These are phyloP conservation scores for Spatholobus suberectus DNA, from an alignment of 306 rosid species.

Conservation along the genomic window DNA sequence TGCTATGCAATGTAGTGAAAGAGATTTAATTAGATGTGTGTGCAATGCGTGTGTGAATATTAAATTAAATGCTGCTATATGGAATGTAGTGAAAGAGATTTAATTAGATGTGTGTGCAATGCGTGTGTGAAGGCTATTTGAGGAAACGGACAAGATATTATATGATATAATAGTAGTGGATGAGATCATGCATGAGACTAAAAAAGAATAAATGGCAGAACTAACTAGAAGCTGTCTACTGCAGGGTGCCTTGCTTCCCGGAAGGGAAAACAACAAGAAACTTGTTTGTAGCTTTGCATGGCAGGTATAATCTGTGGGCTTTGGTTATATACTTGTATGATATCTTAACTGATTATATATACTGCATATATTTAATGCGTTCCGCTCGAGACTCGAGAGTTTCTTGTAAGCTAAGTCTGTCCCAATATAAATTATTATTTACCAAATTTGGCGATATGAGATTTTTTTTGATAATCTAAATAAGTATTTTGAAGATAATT, in stretches of 20 bases:
- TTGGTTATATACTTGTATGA: neutral
- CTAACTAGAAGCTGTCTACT: neutral
- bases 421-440: neutral
- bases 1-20: too few species aligned
- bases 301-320: neutral
- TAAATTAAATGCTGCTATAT: too few species aligned
- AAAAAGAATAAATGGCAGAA: neutral
- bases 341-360: neutral
- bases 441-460: neutral
- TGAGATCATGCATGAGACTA: neutral
- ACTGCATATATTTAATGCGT: neutral
- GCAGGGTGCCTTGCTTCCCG: neutral
- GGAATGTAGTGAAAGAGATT: too few species aligned
- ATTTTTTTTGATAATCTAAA: neutral
- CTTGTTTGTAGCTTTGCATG: neutral
- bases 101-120: neutral
- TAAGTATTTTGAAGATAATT: neutral
- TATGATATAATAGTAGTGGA: neutral
- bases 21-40: too few species aligned
- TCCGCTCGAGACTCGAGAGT: neutral
- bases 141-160: conserved; percentile 10
- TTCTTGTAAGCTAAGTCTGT: neutral
- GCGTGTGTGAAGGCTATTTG: neutral
- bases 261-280: neutral
- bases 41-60: too few species aligned